Conservation (phyloP, 2,329 filamentous ascomycete species). For the Nothophoma quercina region DNA sequence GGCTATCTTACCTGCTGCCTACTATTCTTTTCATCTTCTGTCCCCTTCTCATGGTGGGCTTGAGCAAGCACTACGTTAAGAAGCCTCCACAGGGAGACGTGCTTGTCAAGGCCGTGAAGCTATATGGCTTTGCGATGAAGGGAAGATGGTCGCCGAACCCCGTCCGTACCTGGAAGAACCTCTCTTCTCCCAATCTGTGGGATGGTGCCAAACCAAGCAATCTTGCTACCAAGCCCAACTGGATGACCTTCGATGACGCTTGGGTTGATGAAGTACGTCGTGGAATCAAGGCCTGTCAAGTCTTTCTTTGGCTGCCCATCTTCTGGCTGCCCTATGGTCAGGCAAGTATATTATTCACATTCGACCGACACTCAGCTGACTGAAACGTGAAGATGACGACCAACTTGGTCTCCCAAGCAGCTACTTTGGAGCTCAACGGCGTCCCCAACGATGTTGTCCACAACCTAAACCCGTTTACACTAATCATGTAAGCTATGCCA, state of each 20-base stretch:
- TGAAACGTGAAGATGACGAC: constrained; percentile 60
- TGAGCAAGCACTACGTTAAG: constrained; percentile 37
- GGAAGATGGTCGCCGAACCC: constrained; percentile 67
- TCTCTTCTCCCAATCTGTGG: constrained; percentile 49
- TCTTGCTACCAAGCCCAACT: constrained; percentile 63
- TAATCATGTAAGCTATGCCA: constrained; percentile 72
- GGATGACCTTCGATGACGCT: constrained; percentile 82
- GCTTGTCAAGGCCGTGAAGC: constrained; percentile 68
- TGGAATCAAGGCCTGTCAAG: constrained; percentile 34
- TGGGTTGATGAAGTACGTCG: constrained; percentile 68
- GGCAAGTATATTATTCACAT: not conserved
- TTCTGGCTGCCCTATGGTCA: constrained; percentile 66
- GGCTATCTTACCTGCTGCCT: constrained; percentile 72
- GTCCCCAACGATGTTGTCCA: constrained; percentile 80
- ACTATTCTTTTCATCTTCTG: constrained; percentile 68
- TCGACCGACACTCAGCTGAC: not conserved
- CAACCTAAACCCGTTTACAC: constrained; percentile 77
- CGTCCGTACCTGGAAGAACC: constrained; percentile 56
- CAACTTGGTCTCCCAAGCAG: constrained; percentile 63
- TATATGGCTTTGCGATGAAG: constrained; percentile 67
- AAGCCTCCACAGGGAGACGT: constrained; percentile 75
- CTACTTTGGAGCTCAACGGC: constrained; percentile 62
- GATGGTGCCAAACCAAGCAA: constrained; percentile 69
- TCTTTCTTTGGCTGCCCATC: constrained; percentile 59
- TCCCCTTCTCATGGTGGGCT: constrained; percentile 61